Evolutionary conservation across 2,329 filamentous ascomycete genomes (phyloP).

Genomic region (Hymenotorrendiella dingleyae): DNA sequence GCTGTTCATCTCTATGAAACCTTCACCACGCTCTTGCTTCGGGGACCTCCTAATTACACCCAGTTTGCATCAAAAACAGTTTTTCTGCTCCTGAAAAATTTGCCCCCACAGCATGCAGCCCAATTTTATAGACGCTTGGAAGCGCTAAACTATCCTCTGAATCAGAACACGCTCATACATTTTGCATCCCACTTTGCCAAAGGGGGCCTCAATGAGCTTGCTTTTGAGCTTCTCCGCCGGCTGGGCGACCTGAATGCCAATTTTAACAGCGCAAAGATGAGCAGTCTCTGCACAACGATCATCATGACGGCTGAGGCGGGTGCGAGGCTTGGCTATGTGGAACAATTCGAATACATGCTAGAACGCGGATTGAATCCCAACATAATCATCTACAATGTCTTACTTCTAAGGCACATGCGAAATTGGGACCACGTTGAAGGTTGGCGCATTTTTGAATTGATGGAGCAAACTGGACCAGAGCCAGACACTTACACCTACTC

Average conservation of each 20-base stretch:
- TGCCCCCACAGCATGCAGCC: slow-evolving; percentile 11
- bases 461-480: slow-evolving; percentile 51
- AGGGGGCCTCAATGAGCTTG: slow-evolving; percentile 23
- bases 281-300: slow-evolving; percentile 53
- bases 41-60: slow-evolving; percentile 10
- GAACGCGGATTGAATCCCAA: slow-evolving; percentile 59
- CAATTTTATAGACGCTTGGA: slow-evolving; percentile 19
- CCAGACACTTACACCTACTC: slow-evolving; percentile 64
- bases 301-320: slow-evolving; percentile 38
- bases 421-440: slow-evolving; percentile 57
- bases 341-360: slow-evolving; percentile 51
- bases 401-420: slow-evolving; percentile 66
- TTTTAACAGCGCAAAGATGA: slow-evolving; percentile 41
- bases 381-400: slow-evolving; percentile 55
- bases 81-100: slow-evolving; percentile 15
- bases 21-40: slow-evolving; percentile 2
- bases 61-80: slow-evolving; percentile 19
- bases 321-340: slow-evolving; percentile 39
- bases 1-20: slow-evolving; percentile 4
- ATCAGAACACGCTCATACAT: slow-evolving; percentile 22
- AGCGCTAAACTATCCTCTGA: slow-evolving; percentile 14
- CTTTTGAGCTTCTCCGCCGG: slow-evolving; percentile 40
- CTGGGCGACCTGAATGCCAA: slow-evolving; percentile 35
- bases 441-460: slow-evolving; percentile 57
- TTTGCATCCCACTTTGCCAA: slow-evolving; percentile 35